These are phyloP conservation scores for Mycena amicta DNA, from an alignment of 768 basidiomycete species.

Conservation along the genomic window DNA sequence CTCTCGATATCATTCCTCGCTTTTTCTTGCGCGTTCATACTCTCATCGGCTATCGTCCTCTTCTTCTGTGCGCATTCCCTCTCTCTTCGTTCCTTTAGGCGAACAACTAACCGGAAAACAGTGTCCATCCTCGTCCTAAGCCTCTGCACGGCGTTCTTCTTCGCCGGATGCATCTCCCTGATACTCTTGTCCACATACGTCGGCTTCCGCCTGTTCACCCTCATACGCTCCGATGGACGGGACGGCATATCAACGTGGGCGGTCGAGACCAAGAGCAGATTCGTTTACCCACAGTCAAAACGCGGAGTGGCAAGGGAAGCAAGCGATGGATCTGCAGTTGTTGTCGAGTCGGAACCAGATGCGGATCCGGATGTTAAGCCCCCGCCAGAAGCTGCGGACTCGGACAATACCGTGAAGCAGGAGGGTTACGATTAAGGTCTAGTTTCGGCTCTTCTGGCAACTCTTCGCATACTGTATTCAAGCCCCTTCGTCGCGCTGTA, in stretches of 20 bases:
- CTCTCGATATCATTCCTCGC: conserved; percentile 38
- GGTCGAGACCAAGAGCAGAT: conserved; percentile 23
- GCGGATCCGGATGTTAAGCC: conserved; percentile 12
- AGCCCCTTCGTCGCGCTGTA: neutral
- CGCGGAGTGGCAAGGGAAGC: conserved; percentile 8
- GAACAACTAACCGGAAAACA: conserved; percentile 18
- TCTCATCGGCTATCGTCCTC: conserved; percentile 33
- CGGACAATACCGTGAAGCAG: conserved; percentile 10
- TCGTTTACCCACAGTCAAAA: conserved; percentile 3
- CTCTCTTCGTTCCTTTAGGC: neutral
- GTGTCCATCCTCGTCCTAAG: conserved; percentile 36
- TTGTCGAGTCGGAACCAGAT: conserved; percentile 10
- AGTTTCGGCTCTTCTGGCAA: too few relatives aligned
- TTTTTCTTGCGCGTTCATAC: conserved; percentile 34
- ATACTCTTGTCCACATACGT: conserved; percentile 34
- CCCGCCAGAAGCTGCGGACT: conserved; percentile 2
- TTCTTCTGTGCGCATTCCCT: conserved; percentile 30
- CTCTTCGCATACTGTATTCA: too few relatives aligned
- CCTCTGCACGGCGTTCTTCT: conserved; percentile 34
- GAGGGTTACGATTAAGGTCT: too few relatives aligned
- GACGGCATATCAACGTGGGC: conserved; percentile 31
- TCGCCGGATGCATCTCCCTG: conserved; percentile 37
- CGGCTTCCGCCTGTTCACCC: conserved; percentile 34
- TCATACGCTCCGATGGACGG: conserved; percentile 36
- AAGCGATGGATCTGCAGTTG: conserved; percentile 14